Percentiles rank a stretch among this genome's conserved stretches.
Conservation (phyloP, 2,329 filamentous ascomycete species). For the Alternaria arborescens region DNA sequence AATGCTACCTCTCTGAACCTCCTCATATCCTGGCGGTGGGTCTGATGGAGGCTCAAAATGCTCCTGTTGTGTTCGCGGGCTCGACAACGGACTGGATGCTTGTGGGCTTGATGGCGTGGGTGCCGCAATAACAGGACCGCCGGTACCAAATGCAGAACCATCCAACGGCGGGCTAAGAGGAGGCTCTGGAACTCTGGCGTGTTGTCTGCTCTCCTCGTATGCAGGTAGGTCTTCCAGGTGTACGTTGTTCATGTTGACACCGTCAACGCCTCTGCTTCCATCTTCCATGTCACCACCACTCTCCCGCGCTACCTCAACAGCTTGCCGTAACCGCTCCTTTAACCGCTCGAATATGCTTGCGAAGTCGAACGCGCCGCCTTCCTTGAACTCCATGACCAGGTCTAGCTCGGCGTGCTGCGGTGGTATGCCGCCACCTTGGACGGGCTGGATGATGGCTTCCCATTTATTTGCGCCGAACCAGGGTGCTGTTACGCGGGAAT, state of each 20-base stretch:
- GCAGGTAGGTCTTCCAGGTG: constrained; percentile 88
- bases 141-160: constrained; percentile 9
- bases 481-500: constrained; percentile 84
- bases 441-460: constrained; percentile 80
- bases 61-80: constrained; percentile 37
- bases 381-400: constrained; percentile 87
- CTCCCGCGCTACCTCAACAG: constrained; percentile 76
- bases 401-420: constrained; percentile 76
- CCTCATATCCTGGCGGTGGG: constrained; percentile 90
- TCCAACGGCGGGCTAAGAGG: constrained; percentile 33
- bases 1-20: constrained; percentile 83
- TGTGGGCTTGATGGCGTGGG: constrained; percentile 31
- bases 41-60: constrained; percentile 67
- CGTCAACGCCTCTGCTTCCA: constrained; percentile 54
- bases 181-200: constrained; percentile 47
- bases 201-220: constrained; percentile 72
- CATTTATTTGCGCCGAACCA: constrained; percentile 95
- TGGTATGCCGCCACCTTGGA: constrained; percentile 84
- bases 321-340: constrained; percentile 83
- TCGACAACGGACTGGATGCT: constrained; percentile 42
- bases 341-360: constrained; percentile 82
- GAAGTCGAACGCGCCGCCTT: constrained; percentile 94
- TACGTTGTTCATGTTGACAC: constrained; percentile 69
- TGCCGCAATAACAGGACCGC: constrained; percentile 26
- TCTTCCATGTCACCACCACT: constrained; percentile 60